A percentile compares a stretch with the other conserved stretches of the same genome.
Conservation (phyloP, 371 early-diverging fungal species). For the Thermomucor indicae-seudaticae region DNA sequence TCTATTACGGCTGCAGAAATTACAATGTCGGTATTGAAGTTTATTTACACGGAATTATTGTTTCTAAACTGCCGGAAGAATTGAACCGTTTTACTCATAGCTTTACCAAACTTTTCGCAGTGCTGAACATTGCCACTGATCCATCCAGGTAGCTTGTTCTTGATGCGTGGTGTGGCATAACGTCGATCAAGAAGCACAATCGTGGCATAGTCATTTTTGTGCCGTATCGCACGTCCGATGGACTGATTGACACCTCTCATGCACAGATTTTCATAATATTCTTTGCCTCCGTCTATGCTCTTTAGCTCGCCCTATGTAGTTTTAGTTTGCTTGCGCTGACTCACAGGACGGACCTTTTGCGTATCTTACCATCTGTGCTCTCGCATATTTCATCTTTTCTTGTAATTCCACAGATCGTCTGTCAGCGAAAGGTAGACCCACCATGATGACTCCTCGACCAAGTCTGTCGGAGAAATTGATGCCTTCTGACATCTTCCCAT, state of each 20-base stretch:
- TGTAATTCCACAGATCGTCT: constrained; percentile 64
- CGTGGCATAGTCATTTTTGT: constrained; percentile 79
- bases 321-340: no score
- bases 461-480: constrained; percentile 92
- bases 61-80: constrained; percentile 42
- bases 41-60: no score
- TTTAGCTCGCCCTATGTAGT: no score
- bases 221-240: constrained; percentile 91
- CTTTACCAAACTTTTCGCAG: constrained; percentile 51
- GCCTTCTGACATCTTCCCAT: constrained; percentile 97
- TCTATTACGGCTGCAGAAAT: no score
- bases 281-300: constrained; percentile 47
- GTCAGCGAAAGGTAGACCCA: constrained; percentile 89
- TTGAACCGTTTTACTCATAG: constrained; percentile 35
- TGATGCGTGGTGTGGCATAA: constrained; percentile 49
- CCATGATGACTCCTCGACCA: constrained; percentile 83
- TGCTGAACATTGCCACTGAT: constrained; percentile 49
- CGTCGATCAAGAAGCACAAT: constrained; percentile 72
- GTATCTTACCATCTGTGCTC: no score
- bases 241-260: constrained; percentile 98
- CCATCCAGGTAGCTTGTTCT: constrained; percentile 64
- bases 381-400: constrained; percentile 73
- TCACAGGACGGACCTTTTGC: no score
- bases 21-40: no score
- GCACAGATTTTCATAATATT: constrained; percentile 88